Base-by-base conservation (phyloP, 1,284 basidiomycete species). In the Leccinum variabile region DNA sequence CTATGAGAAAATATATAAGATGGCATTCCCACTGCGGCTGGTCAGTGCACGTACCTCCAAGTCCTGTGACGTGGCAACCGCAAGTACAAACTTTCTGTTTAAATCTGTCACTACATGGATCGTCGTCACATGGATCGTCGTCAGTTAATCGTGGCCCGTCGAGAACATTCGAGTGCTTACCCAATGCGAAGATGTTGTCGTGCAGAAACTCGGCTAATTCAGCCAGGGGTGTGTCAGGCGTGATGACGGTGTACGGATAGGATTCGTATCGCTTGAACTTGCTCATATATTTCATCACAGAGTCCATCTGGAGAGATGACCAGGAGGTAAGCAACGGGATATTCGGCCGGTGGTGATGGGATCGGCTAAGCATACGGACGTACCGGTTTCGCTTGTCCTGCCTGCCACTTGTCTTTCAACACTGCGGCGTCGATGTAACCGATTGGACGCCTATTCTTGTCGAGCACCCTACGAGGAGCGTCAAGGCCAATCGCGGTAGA, bases 41-140 rank as follows among this genome's bases (percentile, higher is more conserved):
- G 5, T 30, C 10, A 49, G 13, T 25, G 28, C n/a, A 71, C 78
- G 59, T 59, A 87, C 87, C 73, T 94, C 86, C 22, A 96, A 77
- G 75, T 96, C 94, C 52, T 90, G 84, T 52, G 79, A 75, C 13
- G 94, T 96, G 1, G 91, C 93, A 0, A 96, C 89, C 0, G 82
- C 94, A 39, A 95, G 81, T 1, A 95, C 92, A 70, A 95, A 95
- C 72, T 94, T 94, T 63, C 93, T 84, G 59, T 84, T 84, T 53
- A 78, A 75, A 73, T 96, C 94, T 6, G 94, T 95, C 32, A 95
- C 93, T 94, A 3, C n/a, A 44, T 44, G n/a, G 3, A n/a, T n/a
- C n/a, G n/a, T n/a, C n/a, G n/a, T n/a, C n/a, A n/a, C n/a, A n/a
- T n/a, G n/a, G n/a, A 63, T 61, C 35, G 37, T 30, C 9, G 54